Conservation (phyloP, 1,284 basidiomycete genomes). For the Pseudozyma pruni region DNA sequence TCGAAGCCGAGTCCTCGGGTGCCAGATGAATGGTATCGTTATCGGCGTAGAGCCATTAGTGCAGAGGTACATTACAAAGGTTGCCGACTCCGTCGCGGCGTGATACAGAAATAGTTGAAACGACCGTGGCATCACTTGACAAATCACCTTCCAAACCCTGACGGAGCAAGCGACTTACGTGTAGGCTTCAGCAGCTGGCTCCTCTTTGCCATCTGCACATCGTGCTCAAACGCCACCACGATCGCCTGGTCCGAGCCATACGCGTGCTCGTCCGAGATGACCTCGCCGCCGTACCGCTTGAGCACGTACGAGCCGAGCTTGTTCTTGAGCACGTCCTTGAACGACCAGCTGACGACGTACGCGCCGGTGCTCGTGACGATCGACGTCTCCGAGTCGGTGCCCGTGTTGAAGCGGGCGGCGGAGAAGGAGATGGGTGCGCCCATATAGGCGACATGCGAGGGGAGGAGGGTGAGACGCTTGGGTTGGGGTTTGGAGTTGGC, state of each 20-base stretch:
- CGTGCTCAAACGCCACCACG: constrained; percentile 92
- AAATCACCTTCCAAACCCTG: constrained; percentile 43
- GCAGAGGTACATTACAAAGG: neutral
- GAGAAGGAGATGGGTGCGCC: constrained; percentile 87
- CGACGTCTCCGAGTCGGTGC: constrained; percentile 81
- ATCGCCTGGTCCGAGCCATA: constrained; percentile 86
- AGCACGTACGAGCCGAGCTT: constrained; percentile 91
- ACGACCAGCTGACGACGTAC: constrained; percentile 87
- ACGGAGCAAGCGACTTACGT: constrained; percentile 73
- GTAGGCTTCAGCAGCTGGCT: constrained; percentile 86
- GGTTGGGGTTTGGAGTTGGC: constrained; percentile 92
- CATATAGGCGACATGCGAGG: constrained; percentile 96
- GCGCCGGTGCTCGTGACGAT: constrained; percentile 97
- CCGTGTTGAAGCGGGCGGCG: constrained; percentile 93
- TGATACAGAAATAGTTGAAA: neutral
- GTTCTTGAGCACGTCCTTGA: constrained; percentile 91
- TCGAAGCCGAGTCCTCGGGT: too few species aligned
- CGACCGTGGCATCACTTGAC: constrained; percentile 3
- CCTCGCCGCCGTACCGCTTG: constrained; percentile 74
- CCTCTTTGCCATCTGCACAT: constrained; percentile 94
- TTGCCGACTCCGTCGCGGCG: neutral
- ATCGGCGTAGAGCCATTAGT: too few species aligned
- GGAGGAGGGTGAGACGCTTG: constrained; percentile 84
- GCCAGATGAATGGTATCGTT: too few species aligned
- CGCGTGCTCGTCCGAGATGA: constrained; percentile 58